A percentile compares a stretch with the other conserved stretches of the same genome.
phyloP scores from a whole-genome alignment of 768 basidiomycete species.

The Hypholoma fasciculare region DNA sequence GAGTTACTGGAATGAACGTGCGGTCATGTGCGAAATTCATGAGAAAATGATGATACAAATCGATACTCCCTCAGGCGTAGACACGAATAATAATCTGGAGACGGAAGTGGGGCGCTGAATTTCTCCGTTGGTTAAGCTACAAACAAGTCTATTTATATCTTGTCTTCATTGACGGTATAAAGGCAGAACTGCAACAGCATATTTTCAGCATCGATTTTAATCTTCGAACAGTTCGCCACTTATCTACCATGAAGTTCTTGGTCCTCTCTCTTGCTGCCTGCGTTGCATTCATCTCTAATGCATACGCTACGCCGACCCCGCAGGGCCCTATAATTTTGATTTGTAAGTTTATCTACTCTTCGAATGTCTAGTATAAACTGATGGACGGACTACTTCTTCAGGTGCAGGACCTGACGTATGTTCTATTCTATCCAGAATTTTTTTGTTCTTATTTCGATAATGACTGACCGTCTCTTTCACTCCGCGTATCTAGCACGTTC shows the following conservation, averaged over 20 bases:
- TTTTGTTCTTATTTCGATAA: neutral
- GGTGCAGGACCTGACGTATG: neutral
- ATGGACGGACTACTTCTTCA: neutral
- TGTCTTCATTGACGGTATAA: neutral
- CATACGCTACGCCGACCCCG: neutral
- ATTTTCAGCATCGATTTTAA: neutral
- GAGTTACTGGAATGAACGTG: too few species aligned
- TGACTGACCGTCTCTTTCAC: neutral
- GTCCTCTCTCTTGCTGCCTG: neutral
- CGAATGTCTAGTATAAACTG: neutral
- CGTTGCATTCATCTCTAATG: neutral
- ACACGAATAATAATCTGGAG: too few species aligned
- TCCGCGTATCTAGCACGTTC: neutral
- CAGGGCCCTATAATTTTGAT: neutral
- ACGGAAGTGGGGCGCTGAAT: too few species aligned
- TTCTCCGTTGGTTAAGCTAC: too few species aligned
- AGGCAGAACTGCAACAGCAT: neutral
- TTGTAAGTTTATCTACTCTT: neutral
- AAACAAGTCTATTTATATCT: too few species aligned
- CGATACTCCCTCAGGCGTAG: too few species aligned
- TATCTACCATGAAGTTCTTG: neutral
- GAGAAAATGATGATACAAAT: too few species aligned
- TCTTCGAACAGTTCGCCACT: neutral
- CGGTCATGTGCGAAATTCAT: too few species aligned
- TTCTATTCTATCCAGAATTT: neutral